These are phyloP conservation scores for Yamadazyma tumulicola DNA, from an alignment of 805 yeast genomes.

Conservation along the genomic window DNA sequence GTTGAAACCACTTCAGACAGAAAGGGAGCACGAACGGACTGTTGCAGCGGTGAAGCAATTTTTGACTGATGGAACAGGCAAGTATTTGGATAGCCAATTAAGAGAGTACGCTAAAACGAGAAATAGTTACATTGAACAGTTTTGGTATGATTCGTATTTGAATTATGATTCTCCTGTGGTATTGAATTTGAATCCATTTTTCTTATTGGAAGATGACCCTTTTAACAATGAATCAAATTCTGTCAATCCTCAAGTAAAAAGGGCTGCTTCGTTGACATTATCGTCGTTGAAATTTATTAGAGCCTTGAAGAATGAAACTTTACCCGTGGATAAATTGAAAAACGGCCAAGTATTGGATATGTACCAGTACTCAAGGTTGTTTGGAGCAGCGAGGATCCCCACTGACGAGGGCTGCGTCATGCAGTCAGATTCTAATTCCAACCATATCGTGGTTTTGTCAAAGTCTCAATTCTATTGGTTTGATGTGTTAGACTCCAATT, in stretches of 20 bases:
- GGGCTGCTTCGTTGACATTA: conserved; percentile 77
- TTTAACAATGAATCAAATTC: conserved; percentile 55
- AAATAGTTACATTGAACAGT: conserved; percentile 85
- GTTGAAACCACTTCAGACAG: conserved; percentile 78
- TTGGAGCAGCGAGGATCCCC: conserved; percentile 87
- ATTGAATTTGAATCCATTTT: conserved; percentile 86
- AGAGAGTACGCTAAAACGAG: conserved; percentile 58
- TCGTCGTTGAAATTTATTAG: conserved; percentile 77
- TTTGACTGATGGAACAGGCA: conserved; percentile 47
- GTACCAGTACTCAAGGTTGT: conserved; percentile 86
- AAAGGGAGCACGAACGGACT: conserved; percentile 62
- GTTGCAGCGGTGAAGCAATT: conserved; percentile 54
- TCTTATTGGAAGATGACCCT: conserved; percentile 88
- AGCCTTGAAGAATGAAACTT: conserved; percentile 70
- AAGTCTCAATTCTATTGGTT: conserved; percentile 94
- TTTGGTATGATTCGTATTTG: conserved; percentile 89
- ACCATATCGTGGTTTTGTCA: conserved; percentile 77
- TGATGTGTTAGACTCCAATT: conserved; percentile 75
- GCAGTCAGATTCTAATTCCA: conserved; percentile 73
- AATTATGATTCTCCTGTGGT: conserved; percentile 88
- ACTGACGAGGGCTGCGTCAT: conserved; percentile 75
- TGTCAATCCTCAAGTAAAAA: conserved; percentile 56
- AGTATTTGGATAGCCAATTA: conserved; percentile 62
- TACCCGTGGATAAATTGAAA: conserved; percentile 66
- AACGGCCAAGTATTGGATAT: conserved; percentile 69